A percentile compares a stretch with the other conserved stretches of the same genome.
Conservation (phyloP, 2,329 filamentous ascomycete species). For the Botrytis hyacinthi region DNA sequence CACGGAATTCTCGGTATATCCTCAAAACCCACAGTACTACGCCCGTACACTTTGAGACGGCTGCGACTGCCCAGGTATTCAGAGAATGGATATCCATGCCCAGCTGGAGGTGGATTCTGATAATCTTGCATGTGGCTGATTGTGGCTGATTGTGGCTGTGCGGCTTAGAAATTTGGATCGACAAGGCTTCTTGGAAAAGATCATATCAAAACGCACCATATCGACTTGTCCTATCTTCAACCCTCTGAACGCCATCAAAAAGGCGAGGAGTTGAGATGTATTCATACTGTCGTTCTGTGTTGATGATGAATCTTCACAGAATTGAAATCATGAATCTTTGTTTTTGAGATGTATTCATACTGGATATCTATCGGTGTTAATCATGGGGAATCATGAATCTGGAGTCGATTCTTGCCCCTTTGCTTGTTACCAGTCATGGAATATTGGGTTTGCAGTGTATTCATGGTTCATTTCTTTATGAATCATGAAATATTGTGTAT, state of each 20-base stretch:
- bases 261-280: constrained; percentile 29
- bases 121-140: not conserved
- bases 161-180: not conserved
- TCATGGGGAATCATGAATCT: no score
- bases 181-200: not conserved
- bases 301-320: not conserved
- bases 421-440: no score
- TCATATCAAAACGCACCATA: no score
- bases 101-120: no score
- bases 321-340: no score
- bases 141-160: not conserved
- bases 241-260: no score
- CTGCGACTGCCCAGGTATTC: not conserved
- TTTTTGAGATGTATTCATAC: no score
- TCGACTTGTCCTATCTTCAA: no score
- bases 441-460: not conserved
- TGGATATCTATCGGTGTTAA: no score
- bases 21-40: not conserved
- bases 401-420: fast-evolving
- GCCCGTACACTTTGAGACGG: not conserved
- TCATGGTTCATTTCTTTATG: not conserved
- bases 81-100: not conserved
- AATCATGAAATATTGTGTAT: no score
- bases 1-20: not conserved
- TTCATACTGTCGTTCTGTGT: not conserved